Evolutionary conservation across 2,329 filamentous ascomycete species (phyloP).

Genomic region (Alternaria brassicicola): DNA sequence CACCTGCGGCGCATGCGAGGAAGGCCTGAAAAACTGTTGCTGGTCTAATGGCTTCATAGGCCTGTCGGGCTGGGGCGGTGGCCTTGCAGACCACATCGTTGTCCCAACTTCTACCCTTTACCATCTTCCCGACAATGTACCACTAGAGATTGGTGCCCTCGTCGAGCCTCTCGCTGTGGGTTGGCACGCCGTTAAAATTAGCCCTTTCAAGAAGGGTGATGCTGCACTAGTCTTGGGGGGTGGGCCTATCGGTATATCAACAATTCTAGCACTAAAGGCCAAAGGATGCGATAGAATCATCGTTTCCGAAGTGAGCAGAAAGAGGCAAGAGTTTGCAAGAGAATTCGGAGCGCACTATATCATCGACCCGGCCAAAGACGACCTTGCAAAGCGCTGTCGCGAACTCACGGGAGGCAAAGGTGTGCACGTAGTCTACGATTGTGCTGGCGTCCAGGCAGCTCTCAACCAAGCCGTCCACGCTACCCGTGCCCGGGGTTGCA

Average conservation of each 20-base stretch:
- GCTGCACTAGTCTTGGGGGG: conserved; percentile 59
- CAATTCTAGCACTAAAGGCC: conserved; percentile 40
- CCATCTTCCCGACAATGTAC: conserved; percentile 58
- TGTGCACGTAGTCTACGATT: conserved; percentile 59
- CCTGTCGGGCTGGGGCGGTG: conserved; percentile 60
- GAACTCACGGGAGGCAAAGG: conserved; percentile 54
- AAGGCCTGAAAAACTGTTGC: conserved; percentile 61
- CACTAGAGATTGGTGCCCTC: conserved; percentile 59
- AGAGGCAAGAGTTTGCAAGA: conserved; percentile 57
- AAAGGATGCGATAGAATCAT: conserved; percentile 54
- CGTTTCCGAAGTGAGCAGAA: conserved; percentile 58
- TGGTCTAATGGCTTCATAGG: conserved; percentile 62
- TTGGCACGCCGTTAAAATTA: conserved; percentile 62
- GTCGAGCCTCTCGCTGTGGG: conserved; percentile 62
- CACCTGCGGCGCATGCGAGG: conserved; percentile 58
- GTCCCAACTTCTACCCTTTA: conserved; percentile 56
- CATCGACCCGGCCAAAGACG: conserved; percentile 58
- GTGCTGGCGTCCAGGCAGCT: conserved; percentile 59
- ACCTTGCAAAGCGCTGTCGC: conserved; percentile 53
- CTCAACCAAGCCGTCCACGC: conserved; percentile 58
- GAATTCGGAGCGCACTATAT: conserved; percentile 60
- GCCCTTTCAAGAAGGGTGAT: conserved; percentile 55
- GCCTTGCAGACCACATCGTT: conserved; percentile 59
- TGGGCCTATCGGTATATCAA: conserved; percentile 59
- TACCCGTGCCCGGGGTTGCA: conserved; percentile 57